Percentiles rank a stretch among this genome's conserved stretches.
Conservation (phyloP, 768 basidiomycete genomes). For the Panellus pusillus region DNA sequence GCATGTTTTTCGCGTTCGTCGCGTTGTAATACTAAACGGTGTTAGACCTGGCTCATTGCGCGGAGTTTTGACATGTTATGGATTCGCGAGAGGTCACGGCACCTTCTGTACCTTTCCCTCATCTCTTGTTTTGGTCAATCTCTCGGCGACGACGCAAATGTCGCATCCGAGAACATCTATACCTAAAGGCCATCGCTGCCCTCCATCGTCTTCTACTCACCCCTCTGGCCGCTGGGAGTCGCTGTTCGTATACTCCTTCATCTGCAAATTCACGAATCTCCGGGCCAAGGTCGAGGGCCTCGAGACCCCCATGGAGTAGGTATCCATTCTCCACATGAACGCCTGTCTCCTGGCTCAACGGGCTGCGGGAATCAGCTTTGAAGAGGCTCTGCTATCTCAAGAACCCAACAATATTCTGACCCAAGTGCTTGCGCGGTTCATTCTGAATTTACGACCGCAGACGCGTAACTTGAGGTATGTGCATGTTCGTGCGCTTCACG, state of each 20-base stretch:
- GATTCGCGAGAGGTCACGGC: too few species aligned
- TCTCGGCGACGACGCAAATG: constrained; percentile 23
- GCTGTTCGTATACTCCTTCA: constrained; percentile 82
- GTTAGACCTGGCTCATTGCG: too few species aligned
- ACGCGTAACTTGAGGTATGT: constrained; percentile 88
- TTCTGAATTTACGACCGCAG: constrained; percentile 80
- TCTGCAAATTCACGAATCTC: constrained; percentile 78
- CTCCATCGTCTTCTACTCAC: constrained; percentile 65
- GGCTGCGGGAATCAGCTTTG: constrained; percentile 57
- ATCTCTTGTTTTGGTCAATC: constrained; percentile 23
- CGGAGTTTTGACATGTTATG: too few species aligned
- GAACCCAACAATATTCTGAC: constrained; percentile 75
- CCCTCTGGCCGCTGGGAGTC: constrained; percentile 87
- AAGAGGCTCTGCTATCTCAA: constrained; percentile 71
- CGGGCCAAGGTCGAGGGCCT: constrained; percentile 76
- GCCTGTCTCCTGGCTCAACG: constrained; percentile 24
- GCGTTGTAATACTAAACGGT: too few species aligned
- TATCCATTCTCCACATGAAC: constrained; percentile 27
- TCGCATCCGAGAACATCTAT: constrained; percentile 37
- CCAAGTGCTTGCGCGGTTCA: constrained; percentile 71
- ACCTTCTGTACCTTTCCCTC: too few species aligned
- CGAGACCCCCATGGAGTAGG: constrained; percentile 83
- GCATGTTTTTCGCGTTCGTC: too few species aligned
- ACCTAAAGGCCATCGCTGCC: constrained; percentile 48
- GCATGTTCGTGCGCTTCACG: constrained; percentile 33